These are phyloP conservation scores for Colletotrichum sidae DNA, from an alignment of 2,329 filamentous ascomycete genomes.

Conservation along the genomic window DNA sequence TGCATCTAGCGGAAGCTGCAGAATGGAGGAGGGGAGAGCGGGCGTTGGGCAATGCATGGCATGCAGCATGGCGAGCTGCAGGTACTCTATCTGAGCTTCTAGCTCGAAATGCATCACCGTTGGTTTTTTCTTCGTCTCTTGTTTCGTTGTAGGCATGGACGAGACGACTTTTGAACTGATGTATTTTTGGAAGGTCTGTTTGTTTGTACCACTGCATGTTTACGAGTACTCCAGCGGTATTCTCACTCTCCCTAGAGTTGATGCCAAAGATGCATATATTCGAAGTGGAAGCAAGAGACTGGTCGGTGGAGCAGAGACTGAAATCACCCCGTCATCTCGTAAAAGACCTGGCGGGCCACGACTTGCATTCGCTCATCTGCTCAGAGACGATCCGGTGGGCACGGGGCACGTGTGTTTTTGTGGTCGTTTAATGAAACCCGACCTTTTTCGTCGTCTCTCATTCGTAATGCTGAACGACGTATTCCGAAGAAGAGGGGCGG, in stretches of 20 bases:
- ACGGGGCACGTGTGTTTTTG: conserved; percentile 12
- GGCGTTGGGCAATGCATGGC: neutral
- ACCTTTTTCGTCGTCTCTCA: conserved; percentile 1
- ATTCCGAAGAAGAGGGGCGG: neutral
- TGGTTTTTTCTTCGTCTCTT: neutral
- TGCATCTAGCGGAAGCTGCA: neutral
- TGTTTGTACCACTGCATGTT: no score
- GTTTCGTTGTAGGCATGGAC: no score
- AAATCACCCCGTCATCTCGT: no score
- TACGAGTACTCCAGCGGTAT: no score
- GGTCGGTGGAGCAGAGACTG: neutral
- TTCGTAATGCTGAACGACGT: neutral
- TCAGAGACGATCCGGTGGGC: conserved; percentile 12
- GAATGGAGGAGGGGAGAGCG: neutral
- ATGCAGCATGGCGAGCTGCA: conserved; percentile 12
- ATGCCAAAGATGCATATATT: no score
- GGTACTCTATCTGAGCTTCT: conserved; percentile 15
- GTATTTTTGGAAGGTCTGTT: no score
- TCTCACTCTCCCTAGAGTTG: no score
- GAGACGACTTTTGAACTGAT: no score
- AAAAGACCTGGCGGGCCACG: no score
- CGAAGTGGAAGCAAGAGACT: no score
- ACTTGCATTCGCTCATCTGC: conserved; percentile 1
- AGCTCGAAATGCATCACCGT: neutral
- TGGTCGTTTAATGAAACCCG: conserved; percentile 16